Base-by-base conservation (phyloP, 352 stramenopile genomes). In the Pythium insidiosum region DNA sequence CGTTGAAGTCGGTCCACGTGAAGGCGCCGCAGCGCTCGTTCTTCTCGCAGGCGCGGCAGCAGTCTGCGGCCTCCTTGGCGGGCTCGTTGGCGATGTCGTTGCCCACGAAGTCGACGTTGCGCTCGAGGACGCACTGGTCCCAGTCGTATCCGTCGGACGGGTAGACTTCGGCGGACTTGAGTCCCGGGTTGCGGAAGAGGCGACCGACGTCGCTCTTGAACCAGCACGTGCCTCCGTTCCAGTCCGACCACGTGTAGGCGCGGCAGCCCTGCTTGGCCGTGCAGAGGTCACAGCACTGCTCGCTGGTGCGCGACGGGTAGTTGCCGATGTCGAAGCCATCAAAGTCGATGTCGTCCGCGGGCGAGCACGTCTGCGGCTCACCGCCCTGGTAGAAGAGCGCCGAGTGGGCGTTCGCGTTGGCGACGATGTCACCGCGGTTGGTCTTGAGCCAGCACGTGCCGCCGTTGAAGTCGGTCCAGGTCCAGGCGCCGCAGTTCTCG, bases 211-310 rank as follows among this genome's bases (percentile, higher is more conserved):
- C 21, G 37, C 29, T 38, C 42, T 59, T 59, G 22, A 48, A 19
- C 41, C 41, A 48, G 41, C 71, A 84, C 5, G 65, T 81, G 18
- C 71, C 71, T 6, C 61, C 55, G 30, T 58, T 73, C 35, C 67
- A 63, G 43, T 72, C 57, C 11, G 43, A 67, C 71, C 71, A 84
- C 16, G 66, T 63, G 42, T 67, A 84, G 0, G 47, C 56, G 20
- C 61, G 62, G 42, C 71, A 84, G 5, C 59, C 51, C 0, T 47
- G 18, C 4, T 20, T 57, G 0, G 39, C 37, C 1, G 39, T 23
- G 40, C 71, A 84, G n/a, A 73, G 43, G 31, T 39, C 38, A 23
- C 59, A 68, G 37, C 56, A 68, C 9, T 19, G 12, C 7, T 19
- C 18, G 18, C 6, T 18, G 12, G 15, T 38, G 12, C 47, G 16